These are phyloP conservation scores for Yarrowia galli DNA, from an alignment of 1,139 yeast species.

Conservation along the genomic window DNA sequence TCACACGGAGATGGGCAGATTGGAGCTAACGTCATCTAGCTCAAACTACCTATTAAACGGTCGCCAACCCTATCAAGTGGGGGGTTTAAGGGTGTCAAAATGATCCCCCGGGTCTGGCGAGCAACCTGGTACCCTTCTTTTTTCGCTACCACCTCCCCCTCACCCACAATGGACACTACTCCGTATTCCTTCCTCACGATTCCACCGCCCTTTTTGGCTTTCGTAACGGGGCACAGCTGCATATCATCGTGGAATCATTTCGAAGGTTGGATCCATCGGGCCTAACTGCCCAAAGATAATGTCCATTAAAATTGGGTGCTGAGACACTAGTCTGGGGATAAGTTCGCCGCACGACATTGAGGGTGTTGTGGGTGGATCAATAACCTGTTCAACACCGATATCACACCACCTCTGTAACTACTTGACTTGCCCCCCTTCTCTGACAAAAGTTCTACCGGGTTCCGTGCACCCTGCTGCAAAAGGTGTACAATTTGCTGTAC, in stretches of 20 bases:
- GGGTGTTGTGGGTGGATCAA: too few species aligned
- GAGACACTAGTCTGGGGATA: constrained; percentile 15
- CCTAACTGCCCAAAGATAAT: background rate
- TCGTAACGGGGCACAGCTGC: constrained; percentile 17
- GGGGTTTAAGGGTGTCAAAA: background rate
- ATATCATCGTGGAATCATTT: constrained; percentile 37
- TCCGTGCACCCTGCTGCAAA: constrained; percentile 34
- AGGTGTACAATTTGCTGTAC: constrained; percentile 5
- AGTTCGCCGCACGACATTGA: too few species aligned
- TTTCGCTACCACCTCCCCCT: background rate
- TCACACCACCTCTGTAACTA: too few species aligned
- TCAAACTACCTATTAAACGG: background rate
- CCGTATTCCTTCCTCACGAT: constrained; percentile 11
- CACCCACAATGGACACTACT: background rate
- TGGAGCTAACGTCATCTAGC: background rate
- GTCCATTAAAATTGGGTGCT: constrained; percentile 16
- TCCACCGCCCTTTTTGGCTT: background rate
- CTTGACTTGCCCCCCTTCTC: background rate
- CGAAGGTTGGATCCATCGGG: constrained; percentile 21
- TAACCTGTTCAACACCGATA: too few species aligned
- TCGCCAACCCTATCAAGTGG: background rate
- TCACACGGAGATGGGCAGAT: constrained; percentile 19
- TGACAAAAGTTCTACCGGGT: constrained; percentile 7
- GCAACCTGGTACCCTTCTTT: background rate
- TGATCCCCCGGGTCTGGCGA: background rate